These are phyloP conservation scores for Laetiporus sulphureus DNA, from an alignment of 1,284 basidiomycete species.

Conservation along the genomic window DNA sequence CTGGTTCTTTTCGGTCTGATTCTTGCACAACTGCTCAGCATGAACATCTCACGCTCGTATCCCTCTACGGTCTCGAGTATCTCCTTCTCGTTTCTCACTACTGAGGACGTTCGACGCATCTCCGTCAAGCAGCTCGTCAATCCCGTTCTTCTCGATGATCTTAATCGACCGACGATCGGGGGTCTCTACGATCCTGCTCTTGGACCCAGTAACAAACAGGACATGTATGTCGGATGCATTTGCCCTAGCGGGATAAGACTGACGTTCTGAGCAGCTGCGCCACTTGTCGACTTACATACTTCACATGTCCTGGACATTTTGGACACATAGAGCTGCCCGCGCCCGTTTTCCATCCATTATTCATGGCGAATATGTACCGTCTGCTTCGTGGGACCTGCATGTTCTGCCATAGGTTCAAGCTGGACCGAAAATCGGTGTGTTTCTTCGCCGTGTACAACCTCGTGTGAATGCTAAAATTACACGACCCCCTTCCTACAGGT, in stretches of 20 bases:
- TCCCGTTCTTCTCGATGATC: constrained; percentile 88
- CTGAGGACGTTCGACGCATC: constrained; percentile 88
- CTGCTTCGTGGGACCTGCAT: constrained; percentile 88
- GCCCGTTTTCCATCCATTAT: constrained; percentile 95
- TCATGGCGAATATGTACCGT: constrained; percentile 90
- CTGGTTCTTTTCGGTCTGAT: too few species aligned
- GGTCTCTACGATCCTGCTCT: constrained; percentile 96
- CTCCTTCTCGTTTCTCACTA: constrained; percentile 92
- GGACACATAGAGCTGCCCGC: constrained; percentile 98
- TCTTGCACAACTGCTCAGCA: too few species aligned
- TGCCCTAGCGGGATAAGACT: not conserved
- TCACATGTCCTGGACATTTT: constrained; percentile 96
- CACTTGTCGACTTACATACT: constrained; percentile 90
- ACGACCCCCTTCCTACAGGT: too few species aligned
- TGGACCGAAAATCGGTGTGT: constrained; percentile 71
- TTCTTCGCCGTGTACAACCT: not conserved
- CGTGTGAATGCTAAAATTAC: constrained; percentile 3
- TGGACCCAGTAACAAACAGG: constrained; percentile 82
- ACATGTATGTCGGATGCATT: constrained; percentile 61
- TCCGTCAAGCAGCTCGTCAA: constrained; percentile 98
- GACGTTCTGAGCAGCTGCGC: constrained; percentile 63
- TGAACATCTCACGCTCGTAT: constrained; percentile 93
- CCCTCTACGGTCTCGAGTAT: constrained; percentile 80
- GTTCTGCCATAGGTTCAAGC: constrained; percentile 94
- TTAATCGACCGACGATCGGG: constrained; percentile 87